Conservation (phyloP, 208 protist species). For the Wallacemonas sp. region DNA sequence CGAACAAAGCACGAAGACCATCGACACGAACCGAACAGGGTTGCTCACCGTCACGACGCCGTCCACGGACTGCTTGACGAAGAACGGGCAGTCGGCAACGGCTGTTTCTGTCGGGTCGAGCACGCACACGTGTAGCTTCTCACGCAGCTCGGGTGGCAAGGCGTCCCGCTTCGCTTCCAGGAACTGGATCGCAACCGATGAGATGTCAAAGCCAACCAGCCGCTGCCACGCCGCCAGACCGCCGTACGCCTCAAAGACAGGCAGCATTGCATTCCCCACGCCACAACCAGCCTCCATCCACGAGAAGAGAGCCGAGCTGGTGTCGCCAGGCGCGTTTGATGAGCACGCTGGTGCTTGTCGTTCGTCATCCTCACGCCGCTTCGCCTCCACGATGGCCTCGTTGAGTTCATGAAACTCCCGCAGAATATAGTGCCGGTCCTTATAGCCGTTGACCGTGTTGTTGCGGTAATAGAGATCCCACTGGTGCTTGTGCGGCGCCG, state of each 20-base stretch:
- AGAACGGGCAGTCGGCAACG: slow-evolving; percentile 30
- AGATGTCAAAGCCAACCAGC: slow-evolving; percentile 90
- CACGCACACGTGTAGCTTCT: slow-evolving; percentile 60
- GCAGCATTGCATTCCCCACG: slow-evolving; percentile 93
- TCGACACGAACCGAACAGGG: slow-evolving; percentile 73
- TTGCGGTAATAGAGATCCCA: slow-evolving; percentile 92
- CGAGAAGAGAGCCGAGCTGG: slow-evolving; percentile 21
- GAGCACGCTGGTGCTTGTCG: neutral
- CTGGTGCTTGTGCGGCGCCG: slow-evolving; percentile 39
- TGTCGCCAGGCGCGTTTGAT: neutral
- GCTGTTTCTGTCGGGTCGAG: slow-evolving; percentile 58
- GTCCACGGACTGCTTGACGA: neutral
- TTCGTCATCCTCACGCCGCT: neutral
- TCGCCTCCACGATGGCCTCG: slow-evolving; percentile 27
- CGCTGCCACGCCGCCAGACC: slow-evolving; percentile 54
- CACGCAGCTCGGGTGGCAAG: slow-evolving; percentile 21
- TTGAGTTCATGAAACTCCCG: slow-evolving; percentile 82
- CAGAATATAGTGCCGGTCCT: slow-evolving; percentile 89
- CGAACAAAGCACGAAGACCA: slow-evolving; percentile 95
- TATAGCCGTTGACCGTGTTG: slow-evolving; percentile 89
- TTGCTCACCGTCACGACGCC: neutral
- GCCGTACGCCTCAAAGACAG: slow-evolving; percentile 81
- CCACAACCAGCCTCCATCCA: slow-evolving; percentile 94
- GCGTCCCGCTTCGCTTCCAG: slow-evolving; percentile 47
- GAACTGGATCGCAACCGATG: slow-evolving; percentile 80